Percentiles rank a stretch among this genome's conserved stretches.
These are phyloP conservation scores for Grosmannia serpens DNA, from an alignment of 2,329 filamentous ascomycete genomes.

Conservation along the genomic window DNA sequence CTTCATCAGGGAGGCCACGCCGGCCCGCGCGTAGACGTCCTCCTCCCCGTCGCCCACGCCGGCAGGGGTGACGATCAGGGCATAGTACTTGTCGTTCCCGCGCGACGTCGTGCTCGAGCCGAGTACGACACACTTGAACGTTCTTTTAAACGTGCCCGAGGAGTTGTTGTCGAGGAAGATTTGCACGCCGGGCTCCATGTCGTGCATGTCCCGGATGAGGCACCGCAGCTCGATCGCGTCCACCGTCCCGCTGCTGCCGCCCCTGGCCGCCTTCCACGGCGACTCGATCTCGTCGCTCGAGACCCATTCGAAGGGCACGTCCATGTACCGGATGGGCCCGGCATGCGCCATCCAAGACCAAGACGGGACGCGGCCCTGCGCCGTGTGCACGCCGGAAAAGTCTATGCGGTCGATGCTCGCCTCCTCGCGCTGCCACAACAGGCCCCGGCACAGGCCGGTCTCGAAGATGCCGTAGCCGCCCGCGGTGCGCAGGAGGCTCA, in stretches of 20 bases:
- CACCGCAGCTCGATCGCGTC: not conserved
- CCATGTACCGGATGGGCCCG: not conserved
- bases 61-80: not conserved
- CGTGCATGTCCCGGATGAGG: not conserved
- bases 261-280: not conserved
- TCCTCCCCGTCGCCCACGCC: not conserved
- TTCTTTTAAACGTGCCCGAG: not conserved
- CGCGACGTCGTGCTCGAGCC: not conserved
- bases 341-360: not conserved
- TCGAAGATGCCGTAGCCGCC: conserved; percentile 22
- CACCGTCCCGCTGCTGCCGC: not conserved
- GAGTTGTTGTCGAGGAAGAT: not conserved
- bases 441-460: conserved; percentile 14
- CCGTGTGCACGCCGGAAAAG: not conserved
- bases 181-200: not conserved
- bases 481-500: conserved; percentile 10
- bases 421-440: conserved; percentile 15
- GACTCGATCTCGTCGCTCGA: not conserved
- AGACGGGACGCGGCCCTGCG: not conserved
- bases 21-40: not conserved
- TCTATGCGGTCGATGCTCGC: not conserved
- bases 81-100: not conserved
- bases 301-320: not conserved
- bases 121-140: not conserved
- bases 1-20: not conserved